Evolutionary conservation across 768 basidiomycete genomes (phyloP), one percentile per base, ranked within the genome.

Genomic region (Mycena polygramma): DNA sequence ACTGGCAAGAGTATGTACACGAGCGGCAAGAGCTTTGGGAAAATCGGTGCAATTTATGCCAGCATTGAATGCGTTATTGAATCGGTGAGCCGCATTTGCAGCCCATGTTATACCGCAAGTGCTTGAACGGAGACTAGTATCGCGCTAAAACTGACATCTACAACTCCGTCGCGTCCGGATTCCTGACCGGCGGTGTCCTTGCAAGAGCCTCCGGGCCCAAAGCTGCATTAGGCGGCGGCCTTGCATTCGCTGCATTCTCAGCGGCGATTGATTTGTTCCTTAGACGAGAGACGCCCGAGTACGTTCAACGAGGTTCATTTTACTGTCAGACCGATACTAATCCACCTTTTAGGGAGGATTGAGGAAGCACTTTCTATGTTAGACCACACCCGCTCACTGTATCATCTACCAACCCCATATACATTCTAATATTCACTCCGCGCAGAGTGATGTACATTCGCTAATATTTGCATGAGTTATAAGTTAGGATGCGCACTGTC

Each of bases 21-120:
- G 36, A 93, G 87, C 57, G 97, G 97, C 22, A 96, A 93, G 80
- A 93, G 95, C 0, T 98, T 98, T 76, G 96, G 91, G 0, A 97
- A 96, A 83, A 95, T 99, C 54, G 97, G 96, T 20, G 94, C 94
- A 15, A 77, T 99, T 52, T 99, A 94, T 79, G 92, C 96, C n/a
- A 96, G 97, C 35, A 90, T 95, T 10, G 97, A 99, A 82, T 99
- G 97, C 75, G 91, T 95, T 65, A 92, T 98, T 64, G 97, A 99
- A 83, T 94, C 92, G 73, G 97, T 94, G 81, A 78, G 96, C 90
- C 36, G n/a, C n/a, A n/a, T n/a, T n/a, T n/a, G n/a, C n/a, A 53
- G 63, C 43, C 63, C 30, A 51, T 49, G 17, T 24, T 22, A 15
- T 17, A 35, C 57, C 62, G 59, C 68, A 36, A 58, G 37, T 30